Base-by-base conservation (phyloP, 2,329 filamentous ascomycete genomes). In the Fusarium sp. region DNA sequence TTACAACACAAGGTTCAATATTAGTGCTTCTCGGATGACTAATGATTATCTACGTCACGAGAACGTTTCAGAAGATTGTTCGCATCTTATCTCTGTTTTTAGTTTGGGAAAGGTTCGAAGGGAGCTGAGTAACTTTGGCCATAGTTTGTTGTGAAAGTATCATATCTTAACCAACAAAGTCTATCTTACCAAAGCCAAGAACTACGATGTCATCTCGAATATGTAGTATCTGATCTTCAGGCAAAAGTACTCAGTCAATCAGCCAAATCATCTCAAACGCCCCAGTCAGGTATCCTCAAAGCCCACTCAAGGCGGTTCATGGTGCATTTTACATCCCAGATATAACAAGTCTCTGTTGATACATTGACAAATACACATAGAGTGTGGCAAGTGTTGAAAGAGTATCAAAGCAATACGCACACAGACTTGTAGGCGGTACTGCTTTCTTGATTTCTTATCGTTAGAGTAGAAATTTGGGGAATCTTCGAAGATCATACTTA, bases 41-140 rank as follows among this genome's bases (percentile, higher is more conserved):
- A 47, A 44, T 7, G 18, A 18, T 26, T 0, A 26, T 1, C 12
- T 0, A 0, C 0, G 42, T 26, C 42, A 44, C n/a, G n/a, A 10
- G 10, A 44, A 13, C 3, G 8, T 44, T 3, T 14, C n/a, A 18
- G 15, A 9, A 44, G n/a, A 1, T 24, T 7, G 1, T 10, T 11
- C 4, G 10, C 8, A 17, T 17, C 41, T 42, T 42, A 17, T 42
- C 41, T 42, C 9, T 17, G 6, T 24, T 42, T 3, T 18, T 1
- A 15, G 22, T 41, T 41, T 26, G 26, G 26, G 6, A 26, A 26
- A 26, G 6, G 24, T 5, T 26, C 24, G 24, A 26, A 26, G 24
- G 24, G 24, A n/a, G n/a, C n/a, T n/a, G n/a, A n/a, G 1, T 32
- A 32, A 6, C 2, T 32, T 32, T 30, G 30, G 30, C 4, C 5